Conservation (phyloP, 495 filamentous ascomycete species). For the Hypoxylon lienhwacheense region DNA sequence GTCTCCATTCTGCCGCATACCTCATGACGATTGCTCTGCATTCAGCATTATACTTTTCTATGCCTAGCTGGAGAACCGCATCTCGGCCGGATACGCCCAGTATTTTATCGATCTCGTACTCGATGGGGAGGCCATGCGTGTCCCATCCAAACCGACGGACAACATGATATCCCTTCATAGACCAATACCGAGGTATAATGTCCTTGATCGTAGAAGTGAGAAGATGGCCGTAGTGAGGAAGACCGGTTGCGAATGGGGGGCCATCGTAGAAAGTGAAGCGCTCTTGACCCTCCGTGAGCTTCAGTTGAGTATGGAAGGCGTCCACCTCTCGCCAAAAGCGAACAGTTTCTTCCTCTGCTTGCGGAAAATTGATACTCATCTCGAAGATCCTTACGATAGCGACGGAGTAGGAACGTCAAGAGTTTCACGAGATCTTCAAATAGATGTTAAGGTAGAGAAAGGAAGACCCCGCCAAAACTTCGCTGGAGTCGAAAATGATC, state of each 20-base stretch:
- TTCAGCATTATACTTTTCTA: slow-evolving; percentile 90
- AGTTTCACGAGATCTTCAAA: neutral
- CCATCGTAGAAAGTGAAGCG: slow-evolving; percentile 86
- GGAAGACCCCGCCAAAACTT: slow-evolving; percentile 24
- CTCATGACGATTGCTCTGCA: slow-evolving; percentile 95
- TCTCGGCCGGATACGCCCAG: slow-evolving; percentile 85
- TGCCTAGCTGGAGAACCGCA: slow-evolving; percentile 82
- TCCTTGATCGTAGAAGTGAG: slow-evolving; percentile 97
- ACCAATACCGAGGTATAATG: slow-evolving; percentile 95
- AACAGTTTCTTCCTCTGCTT: slow-evolving; percentile 26
- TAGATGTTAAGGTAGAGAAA: neutral
- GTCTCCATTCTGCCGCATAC: slow-evolving; percentile 84
- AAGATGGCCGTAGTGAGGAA: slow-evolving; percentile 95
- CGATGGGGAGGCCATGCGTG: slow-evolving; percentile 93
- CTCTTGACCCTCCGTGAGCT: slow-evolving; percentile 59
- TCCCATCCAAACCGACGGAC: slow-evolving; percentile 75
- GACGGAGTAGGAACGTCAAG: neutral
- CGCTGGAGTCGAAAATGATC: slow-evolving; percentile 23
- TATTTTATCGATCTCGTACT: slow-evolving; percentile 99
- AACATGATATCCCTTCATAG: slow-evolving; percentile 93
- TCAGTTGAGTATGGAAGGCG: slow-evolving; percentile 56
- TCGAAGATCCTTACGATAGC: slow-evolving; percentile 11
- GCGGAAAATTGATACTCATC: slow-evolving; percentile 31
- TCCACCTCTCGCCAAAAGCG: slow-evolving; percentile 37
- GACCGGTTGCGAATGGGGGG: slow-evolving; percentile 62